A percentile compares a stretch with the other conserved stretches of the same genome.
Conservation (phyloP, 305 asterid species). For the Caryopteris hybrid region DNA sequence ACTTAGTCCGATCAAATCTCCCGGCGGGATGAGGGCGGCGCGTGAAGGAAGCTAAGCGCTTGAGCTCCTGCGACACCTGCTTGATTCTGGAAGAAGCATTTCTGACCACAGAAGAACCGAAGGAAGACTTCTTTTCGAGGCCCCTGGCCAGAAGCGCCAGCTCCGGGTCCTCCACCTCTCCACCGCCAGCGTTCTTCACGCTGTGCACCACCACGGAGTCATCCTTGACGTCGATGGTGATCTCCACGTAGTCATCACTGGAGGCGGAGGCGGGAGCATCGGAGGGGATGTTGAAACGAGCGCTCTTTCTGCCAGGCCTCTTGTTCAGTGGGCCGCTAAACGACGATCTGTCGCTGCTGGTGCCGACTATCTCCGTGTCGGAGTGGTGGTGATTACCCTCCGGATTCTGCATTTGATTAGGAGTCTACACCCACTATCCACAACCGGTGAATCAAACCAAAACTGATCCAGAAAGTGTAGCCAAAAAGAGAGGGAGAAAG, state of each 20-base stretch:
- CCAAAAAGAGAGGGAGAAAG: no score
- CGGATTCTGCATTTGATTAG: slow-evolving; percentile 40
- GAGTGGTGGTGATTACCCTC: slow-evolving; percentile 46
- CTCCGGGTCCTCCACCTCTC: slow-evolving; percentile 88
- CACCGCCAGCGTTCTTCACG: slow-evolving; percentile 89
- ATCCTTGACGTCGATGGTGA: slow-evolving; percentile 78
- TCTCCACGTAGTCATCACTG: slow-evolving; percentile 74
- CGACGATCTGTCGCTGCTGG: slow-evolving; percentile 29
- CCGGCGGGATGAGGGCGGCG: slow-evolving; percentile 48
- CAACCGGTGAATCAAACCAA: no score
- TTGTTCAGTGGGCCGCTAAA: slow-evolving; percentile 70
- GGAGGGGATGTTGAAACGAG: slow-evolving; percentile 62
- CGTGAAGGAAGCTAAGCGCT: slow-evolving; percentile 63
- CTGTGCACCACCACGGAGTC: slow-evolving; percentile 97
- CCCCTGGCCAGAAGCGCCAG: slow-evolving; percentile 75
- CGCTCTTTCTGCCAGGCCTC: slow-evolving; percentile 51
- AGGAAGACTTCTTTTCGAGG: slow-evolving; percentile 64
- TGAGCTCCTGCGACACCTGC: slow-evolving; percentile 89
- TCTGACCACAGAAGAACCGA: slow-evolving; percentile 65
- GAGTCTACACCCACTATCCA: no score
- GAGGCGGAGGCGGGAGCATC: slow-evolving; percentile 1
- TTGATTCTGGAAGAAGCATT: slow-evolving; percentile 70
- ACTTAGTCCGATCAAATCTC: slow-evolving; percentile 57
- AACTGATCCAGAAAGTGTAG: no score
- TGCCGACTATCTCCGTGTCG: slow-evolving; percentile 48